Base-by-base conservation (phyloP, 208 protist species). In the Trypanosoma scelopori region DNA sequence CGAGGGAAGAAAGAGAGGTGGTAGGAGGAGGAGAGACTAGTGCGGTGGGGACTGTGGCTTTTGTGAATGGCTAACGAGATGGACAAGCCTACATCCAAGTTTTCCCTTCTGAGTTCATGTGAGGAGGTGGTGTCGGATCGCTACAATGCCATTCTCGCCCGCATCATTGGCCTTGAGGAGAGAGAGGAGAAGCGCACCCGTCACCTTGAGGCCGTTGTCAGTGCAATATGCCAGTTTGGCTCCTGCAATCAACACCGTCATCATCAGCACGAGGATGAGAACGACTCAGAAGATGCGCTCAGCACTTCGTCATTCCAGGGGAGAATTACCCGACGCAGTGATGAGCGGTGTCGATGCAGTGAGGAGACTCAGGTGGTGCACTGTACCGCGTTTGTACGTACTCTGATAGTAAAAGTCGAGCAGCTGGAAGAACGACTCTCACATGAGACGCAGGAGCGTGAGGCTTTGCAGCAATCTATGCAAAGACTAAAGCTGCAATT, bases 121-220 rank as follows among this genome's bases (percentile, higher is more conserved):
- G n/a, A 48, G 3, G 55, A 43, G 18, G 18, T 32, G 20, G 6
- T 9, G 28, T 0, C 3, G 28, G 55, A 30, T 6, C 13, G 41
- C 32, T 60, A 46, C 22, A 27, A 25, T 23, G 28, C 30, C 46
- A 32, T 60, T 28, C 55, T 60, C 22, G 18, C 39, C 22, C 55
- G 55, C 41, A 48, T 60, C 41, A 60, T 60, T 35, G 41, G n/a
- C 2, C 41, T 48, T 23, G 55, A 60, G 23, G 55, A 30, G 18
- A 32, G 55, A 20, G 35, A 60, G 39, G 55, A 16, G 28, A 22
- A 35, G 7, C 55, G 37, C n/a, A 41, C 42, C 1, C 42, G 27
- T 1, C 20, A 47, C 52, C 1, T 45, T 20, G 35, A 22, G 13
- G 52, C 18, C 4, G 27, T 52, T 27, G 11, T 4, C 20, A 16